Evolutionary conservation across 225 moss, liverwort and hornwort genomes (phyloP), one percentile per base, ranked within the genome.

Genomic region (Polytrichum formosum): DNA sequence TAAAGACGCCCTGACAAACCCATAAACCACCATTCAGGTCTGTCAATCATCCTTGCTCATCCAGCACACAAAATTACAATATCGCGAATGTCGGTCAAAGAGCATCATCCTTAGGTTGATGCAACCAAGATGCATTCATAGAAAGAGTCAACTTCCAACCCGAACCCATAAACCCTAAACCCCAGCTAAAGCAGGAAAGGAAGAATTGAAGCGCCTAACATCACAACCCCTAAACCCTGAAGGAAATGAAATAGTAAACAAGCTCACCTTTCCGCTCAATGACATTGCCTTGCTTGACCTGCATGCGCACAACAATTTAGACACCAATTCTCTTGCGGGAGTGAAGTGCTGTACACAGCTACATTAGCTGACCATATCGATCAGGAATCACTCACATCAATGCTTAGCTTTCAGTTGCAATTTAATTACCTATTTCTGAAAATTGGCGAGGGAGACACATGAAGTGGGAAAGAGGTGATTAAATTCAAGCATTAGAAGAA

Each of bases 211-310:
- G 13, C 46, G 46, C 9, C 9, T 9, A 35, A 35, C 46, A 46
- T 46, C 16, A 16, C 46, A 46, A 35, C 35, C 35, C 35, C 46
- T 46, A 46, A 46, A 46, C 46, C 16, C 46, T 46, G 13, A 46
- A 46, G 13, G 13, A 16, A 46, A 46, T 46, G 46, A 16, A 37
- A 46, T 16, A 46, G 35, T 46, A 69, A 56, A 64, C 65, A 53
- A 17, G 29, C 85, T 84, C 80, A 97, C 97, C 97, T 87, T 94
- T 98, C 71, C 91, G 92, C 79, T 94, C 94, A 60, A 98, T 83
- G 31, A 98, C 87, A 67, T 92, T 92, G 60, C 97, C 97, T 77
- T 83, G 73, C 86, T 94, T 98, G 76, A 98, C 94, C 93, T 97
- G 86, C 59, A 79, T 10, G 28, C 28, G 27, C 64, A 62, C 6